Conservation (phyloP, 441 rosid species). For the Theobroma grandiflorum region DNA sequence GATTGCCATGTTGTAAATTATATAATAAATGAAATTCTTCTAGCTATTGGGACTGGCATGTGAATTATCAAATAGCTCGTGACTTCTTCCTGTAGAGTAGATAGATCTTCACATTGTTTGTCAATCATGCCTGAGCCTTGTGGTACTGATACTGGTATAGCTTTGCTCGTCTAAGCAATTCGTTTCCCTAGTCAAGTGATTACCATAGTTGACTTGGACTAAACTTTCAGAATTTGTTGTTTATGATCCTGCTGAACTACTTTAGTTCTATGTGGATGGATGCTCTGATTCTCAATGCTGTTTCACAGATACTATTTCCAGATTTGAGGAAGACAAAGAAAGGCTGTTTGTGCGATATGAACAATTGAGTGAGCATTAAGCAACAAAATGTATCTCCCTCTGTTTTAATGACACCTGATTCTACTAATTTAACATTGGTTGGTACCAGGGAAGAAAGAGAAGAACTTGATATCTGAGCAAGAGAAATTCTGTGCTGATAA, state of each 20-base stretch:
- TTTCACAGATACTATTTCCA: constrained; percentile 66
- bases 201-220: neutral
- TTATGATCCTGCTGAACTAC: neutral
- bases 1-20: neutral
- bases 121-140: neutral
- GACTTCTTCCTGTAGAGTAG: neutral
- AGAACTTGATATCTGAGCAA: constrained; percentile 64
- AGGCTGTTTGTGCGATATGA: constrained; percentile 73
- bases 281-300: constrained; percentile 10
- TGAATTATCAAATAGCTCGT: neutral
- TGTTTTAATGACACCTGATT: constrained; percentile 27
- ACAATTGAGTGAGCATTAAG: constrained; percentile 67
- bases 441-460: constrained; percentile 80
- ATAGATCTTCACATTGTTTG: neutral
- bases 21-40: neutral
- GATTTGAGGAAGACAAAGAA: constrained; percentile 83
- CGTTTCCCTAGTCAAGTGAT: neutral
- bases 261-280: neutral
- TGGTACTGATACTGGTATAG: neutral
- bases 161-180: neutral
- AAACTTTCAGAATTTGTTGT: neutral
- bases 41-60: neutral
- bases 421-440: constrained; percentile 28
- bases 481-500: constrained; percentile 70
- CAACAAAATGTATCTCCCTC: neutral